Percentiles rank a stretch among this genome's conserved stretches.
Evolutionary conservation across 495 filamentous ascomycete species (phyloP).

Genomic region (Hypoxylon lenormandii): DNA sequence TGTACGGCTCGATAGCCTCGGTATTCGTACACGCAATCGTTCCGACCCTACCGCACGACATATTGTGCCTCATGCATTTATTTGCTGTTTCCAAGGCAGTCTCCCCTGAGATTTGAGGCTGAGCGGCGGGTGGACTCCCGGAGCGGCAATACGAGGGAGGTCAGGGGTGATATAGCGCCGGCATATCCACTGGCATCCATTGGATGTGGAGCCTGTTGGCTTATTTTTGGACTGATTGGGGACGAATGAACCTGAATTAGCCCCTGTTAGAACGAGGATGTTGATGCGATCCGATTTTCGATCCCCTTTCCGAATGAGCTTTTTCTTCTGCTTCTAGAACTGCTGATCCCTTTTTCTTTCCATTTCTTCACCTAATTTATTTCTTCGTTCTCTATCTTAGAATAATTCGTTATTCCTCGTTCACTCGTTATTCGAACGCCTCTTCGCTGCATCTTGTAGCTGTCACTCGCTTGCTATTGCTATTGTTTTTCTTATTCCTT

Average conservation of each 20-base stretch:
- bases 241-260: constrained; percentile 25
- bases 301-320: constrained; percentile 35
- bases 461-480: constrained; percentile 37
- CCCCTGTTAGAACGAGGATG: constrained; percentile 29
- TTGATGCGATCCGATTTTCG: constrained; percentile 46
- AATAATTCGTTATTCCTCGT: constrained; percentile 17
- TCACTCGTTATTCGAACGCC: constrained; percentile 28
- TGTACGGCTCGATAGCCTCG: neutral
- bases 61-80: constrained; percentile 11
- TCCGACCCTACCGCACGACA: constrained; percentile 23
- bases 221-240: constrained; percentile 32
- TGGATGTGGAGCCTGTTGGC: constrained; percentile 20
- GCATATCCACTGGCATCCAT: constrained; percentile 31
- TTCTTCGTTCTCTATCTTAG: constrained; percentile 7
- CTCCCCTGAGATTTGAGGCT: constrained; percentile 39
- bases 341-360: constrained; percentile 38
- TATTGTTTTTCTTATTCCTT: constrained; percentile 18
- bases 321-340: constrained; percentile 38
- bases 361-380: constrained; percentile 16
- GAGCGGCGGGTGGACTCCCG: constrained; percentile 36
- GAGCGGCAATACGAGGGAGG: constrained; percentile 36
- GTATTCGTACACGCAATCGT: constrained; percentile 17
- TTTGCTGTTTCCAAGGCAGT: constrained; percentile 6
- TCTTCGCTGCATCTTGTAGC: constrained; percentile 33
- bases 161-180: constrained; percentile 41